These are phyloP conservation scores for Knoxia roxburghii DNA, from an alignment of 257 asterid genomes.

Conservation along the genomic window DNA sequence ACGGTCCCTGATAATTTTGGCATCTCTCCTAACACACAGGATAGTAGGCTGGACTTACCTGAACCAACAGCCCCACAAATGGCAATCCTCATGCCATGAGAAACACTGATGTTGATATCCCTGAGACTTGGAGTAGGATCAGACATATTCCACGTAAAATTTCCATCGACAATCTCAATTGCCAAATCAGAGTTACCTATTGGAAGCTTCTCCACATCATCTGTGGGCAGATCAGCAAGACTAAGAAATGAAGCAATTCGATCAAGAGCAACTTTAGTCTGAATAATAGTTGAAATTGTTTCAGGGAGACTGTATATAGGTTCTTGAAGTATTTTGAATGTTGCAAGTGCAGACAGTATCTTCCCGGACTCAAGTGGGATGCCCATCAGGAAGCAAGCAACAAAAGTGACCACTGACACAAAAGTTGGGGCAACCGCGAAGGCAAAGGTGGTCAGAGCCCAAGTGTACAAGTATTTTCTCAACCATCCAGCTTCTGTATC, in stretches of 20 bases:
- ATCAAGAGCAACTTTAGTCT: constrained; percentile 72
- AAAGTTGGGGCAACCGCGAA: constrained; percentile 72
- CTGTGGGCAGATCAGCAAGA: constrained; percentile 58
- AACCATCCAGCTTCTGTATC: constrained; percentile 61
- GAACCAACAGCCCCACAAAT: constrained; percentile 6
- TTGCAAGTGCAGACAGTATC: constrained; percentile 8
- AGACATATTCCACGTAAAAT: constrained; percentile 48
- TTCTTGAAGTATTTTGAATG: constrained; percentile 7
- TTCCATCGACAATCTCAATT: constrained; percentile 63
- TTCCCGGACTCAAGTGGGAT: constrained; percentile 3
- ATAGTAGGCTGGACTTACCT: constrained; percentile 4
- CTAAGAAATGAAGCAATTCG: constrained; percentile 72
- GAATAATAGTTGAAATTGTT: not conserved
- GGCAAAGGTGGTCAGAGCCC: constrained; percentile 42
- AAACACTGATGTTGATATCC: not conserved
- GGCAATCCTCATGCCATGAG: constrained; percentile 6
- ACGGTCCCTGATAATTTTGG: not conserved
- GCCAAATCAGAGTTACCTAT: constrained; percentile 35
- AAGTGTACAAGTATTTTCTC: constrained; percentile 44
- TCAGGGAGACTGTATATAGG: constrained; percentile 4
- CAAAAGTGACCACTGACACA: constrained; percentile 60
- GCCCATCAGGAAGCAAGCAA: constrained; percentile 10
- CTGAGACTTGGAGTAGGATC: not conserved
- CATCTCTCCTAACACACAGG: not conserved
- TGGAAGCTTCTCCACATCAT: constrained; percentile 55